Evolutionary conservation across 495 filamentous ascomycete species (phyloP), one percentile per base, ranked within the genome.

Genomic region (Penicillium nucicola): DNA sequence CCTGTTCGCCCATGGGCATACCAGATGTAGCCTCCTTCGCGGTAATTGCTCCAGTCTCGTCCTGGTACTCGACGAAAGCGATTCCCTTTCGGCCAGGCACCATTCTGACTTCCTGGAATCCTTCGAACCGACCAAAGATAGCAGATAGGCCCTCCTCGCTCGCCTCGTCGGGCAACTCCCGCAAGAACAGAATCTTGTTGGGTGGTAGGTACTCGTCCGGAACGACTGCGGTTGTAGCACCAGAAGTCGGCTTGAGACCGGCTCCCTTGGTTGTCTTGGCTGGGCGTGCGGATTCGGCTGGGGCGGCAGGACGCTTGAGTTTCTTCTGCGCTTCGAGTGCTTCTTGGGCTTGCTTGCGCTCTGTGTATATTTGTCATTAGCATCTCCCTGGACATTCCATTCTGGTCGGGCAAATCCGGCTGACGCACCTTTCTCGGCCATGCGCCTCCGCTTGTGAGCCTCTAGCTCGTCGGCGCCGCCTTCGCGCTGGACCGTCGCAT

Each of bases 181-280:
- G 90, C 43, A 97, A 75, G 77, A 97, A 96, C n/a, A 99, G 79
- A 52, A 90, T 93, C 72, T 95, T 95, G 79, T 97, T 99, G 38
- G 95, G 92, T 3, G 91, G 93, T 0, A 97, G 82, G 65, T 95
- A 97, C 71, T 99, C 93, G 79, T 97, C 95, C 2, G 93, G 93
- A 13, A 97, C 83, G 40, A 95, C 87, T 15, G 86, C 78, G 19
- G 85, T 79, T 0, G 83, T 74, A n/a, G 82, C 77, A 14, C 82
- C 77, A 50, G 81, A 78, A 6, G 86, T 85, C 7, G 90, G 81
- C 67, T 93, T 95, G 78, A 93, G 87, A 30, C 89, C 89, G 12
- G 85, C 83, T 22, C 86, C 87, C 61, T 86, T 82, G 14, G 83
- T 77, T 11, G 85, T 79, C 74, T 95, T 96, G 57, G 80, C 69